These are phyloP conservation scores for Stephania cephalantha DNA, from an alignment of 164 flowering plant genomes.

Conservation along the genomic window DNA sequence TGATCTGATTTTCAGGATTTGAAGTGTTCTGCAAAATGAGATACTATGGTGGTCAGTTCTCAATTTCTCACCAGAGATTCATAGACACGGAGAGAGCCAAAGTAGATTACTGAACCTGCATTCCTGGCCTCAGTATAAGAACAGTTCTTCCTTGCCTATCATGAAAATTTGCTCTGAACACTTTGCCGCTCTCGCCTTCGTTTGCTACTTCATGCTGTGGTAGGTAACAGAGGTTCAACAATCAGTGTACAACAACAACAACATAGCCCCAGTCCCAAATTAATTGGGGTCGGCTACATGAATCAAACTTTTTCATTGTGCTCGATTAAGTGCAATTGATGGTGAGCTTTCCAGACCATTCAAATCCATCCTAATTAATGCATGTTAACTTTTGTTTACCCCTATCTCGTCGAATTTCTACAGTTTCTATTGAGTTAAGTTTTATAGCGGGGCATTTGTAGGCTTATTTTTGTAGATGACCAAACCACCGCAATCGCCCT, in stretches of 20 bases:
- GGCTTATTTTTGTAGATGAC: no score
- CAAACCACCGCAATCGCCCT: no score
- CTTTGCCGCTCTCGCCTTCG: slow-evolving; percentile 93
- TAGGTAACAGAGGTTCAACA: not conserved
- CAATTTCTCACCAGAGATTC: not conserved
- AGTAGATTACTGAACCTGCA: slow-evolving; percentile 20
- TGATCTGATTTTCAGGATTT: slow-evolving; percentile 57
- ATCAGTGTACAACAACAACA: not conserved
- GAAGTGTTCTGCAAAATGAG: slow-evolving; percentile 62
- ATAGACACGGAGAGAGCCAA: no score
- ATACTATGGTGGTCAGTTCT: not conserved
- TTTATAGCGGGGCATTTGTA: no score
- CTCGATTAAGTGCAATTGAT: no score
- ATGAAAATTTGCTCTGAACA: slow-evolving; percentile 69
- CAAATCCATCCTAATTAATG: no score
- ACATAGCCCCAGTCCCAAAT: no score
- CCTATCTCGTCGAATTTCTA: no score
- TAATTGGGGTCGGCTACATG: no score
- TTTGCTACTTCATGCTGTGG: slow-evolving; percentile 64
- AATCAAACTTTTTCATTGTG: no score
- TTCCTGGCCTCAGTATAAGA: slow-evolving; percentile 88
- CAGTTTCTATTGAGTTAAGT: no score
- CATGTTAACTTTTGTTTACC: not conserved
- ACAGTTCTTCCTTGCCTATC: slow-evolving; percentile 73
- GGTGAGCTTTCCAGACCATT: no score